Base-by-base conservation (phyloP, 257 asterid species). In the Ilex aquifolium region DNA sequence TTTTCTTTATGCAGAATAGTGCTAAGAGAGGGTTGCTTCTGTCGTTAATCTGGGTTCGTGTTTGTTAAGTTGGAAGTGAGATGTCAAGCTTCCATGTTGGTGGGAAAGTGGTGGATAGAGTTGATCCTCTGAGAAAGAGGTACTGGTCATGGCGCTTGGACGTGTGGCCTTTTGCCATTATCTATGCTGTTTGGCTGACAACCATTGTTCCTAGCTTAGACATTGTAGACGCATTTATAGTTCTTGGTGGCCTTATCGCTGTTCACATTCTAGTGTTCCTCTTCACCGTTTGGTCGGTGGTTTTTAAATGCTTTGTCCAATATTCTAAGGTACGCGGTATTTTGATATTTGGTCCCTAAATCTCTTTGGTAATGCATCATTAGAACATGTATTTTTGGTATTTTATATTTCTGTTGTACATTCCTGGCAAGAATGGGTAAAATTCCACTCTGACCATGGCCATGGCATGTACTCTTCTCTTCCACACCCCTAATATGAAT, bases 71-170 rank as follows among this genome's bases (percentile, higher is more conserved):
- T 15, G 27, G 27, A 21, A 21, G 70, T 51, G 86, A 62, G 78
- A 92, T 92, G 99, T 60, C 86, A 56, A 79, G 85, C 75, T 87
- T 84, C 67, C 76, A 72, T 30, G 96, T 93, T 49, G 95, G 95
- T 68, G 99, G 99, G 69, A 93, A 93, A 77, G 99, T 90, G 77
- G 99, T 93, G 64, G 97, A 93, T 65, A 77, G 78, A 60, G 95
- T 93, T 73, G 99, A 90, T 80, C 76, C 87, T 63, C 67, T 93
- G 77, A 71, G 76, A 64, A 90, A 78, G 79, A 82, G 91, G 80
- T 89, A 81, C 62, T 84, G 90, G 94, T 74, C 81, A 32, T 90
- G 97, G 97, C 95, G 96, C 63, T 76, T 90, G 68, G 99, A 93
- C 70, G 71, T 79, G 75, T 89, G 91, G 91, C 99, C 99, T 3